Percentiles rank a stretch among this genome's conserved stretches.
Evolutionary conservation across 2,329 filamentous ascomycete species (phyloP).

Genomic region (Botrytis squamosa): DNA sequence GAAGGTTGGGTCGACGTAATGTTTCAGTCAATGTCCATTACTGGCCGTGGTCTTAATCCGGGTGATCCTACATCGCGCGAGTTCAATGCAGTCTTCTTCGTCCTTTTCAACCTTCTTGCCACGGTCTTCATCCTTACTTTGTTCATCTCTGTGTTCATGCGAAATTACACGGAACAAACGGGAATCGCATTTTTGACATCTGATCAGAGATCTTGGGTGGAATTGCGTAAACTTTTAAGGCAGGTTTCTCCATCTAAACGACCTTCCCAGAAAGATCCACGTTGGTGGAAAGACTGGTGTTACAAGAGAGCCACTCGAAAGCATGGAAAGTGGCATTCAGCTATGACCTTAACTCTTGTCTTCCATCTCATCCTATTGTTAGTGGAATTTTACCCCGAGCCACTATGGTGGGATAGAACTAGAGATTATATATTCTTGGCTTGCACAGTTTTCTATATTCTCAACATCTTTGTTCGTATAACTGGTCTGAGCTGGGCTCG

Average conservation of each 20-base stretch:
- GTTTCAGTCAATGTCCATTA: slow-evolving; percentile 78
- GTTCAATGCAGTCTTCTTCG: slow-evolving; percentile 86
- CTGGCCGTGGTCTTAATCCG: slow-evolving; percentile 72
- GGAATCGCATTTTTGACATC: slow-evolving; percentile 94
- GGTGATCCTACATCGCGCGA: slow-evolving; percentile 66
- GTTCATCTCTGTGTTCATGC: slow-evolving; percentile 99
- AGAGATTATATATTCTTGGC: slow-evolving; percentile 76
- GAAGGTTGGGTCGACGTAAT: slow-evolving; percentile 98
- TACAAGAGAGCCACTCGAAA: slow-evolving; percentile 94
- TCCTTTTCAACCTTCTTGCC: slow-evolving; percentile 92
- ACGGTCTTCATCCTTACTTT: slow-evolving; percentile 95
- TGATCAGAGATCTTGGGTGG: slow-evolving; percentile 95
- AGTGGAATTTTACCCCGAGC: slow-evolving; percentile 80
- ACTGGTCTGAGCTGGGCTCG: slow-evolving; percentile 87
- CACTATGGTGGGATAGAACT: slow-evolving; percentile 64
- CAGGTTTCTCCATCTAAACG: slow-evolving; percentile 95
- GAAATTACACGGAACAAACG: slow-evolving; percentile 98
- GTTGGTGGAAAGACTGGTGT: slow-evolving; percentile 87
- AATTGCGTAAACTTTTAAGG: slow-evolving; percentile 83
- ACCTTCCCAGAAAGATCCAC: slow-evolving; percentile 74
- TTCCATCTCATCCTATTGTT: slow-evolving; percentile 81
- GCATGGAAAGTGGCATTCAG: slow-evolving; percentile 84
- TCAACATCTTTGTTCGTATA: slow-evolving; percentile 80
- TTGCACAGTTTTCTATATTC: slow-evolving; percentile 79
- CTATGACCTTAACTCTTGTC: slow-evolving; percentile 75